Evolutionary conservation across 78 protist genomes (phyloP), one percentile per base, ranked within the genome.

Genomic region (Dictyostelium citrinum): DNA sequence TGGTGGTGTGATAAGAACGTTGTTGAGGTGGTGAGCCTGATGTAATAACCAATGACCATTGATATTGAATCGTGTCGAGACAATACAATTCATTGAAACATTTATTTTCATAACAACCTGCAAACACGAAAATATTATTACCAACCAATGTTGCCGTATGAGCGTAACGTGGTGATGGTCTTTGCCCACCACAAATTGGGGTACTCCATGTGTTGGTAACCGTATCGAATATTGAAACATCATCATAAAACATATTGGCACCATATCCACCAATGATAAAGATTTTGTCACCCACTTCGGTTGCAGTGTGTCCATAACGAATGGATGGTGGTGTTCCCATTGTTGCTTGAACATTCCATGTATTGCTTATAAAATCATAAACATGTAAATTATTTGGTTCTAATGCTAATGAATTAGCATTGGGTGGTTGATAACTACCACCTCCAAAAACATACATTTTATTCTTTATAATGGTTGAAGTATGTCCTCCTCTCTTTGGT

Each of bases 401-500:
- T 12, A 55, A 55, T 33, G 35, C 58, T 22, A 80, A 80, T 33
- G 81, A 80, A 80, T 43, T 80, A 3, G 60, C 37, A 24, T 24
- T n/a, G 12, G 43, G 31, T 33, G 24, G n/a, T 58, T 39, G 46
- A 76, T 85, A 85, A 43, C 58, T 43, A 17, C 92, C 79, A 7
- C 93, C 93, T 31, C 93, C 93, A 88, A 78, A 86, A 29, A 88
- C 84, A 67, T 88, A 88, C 27, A 88, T 49, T 45, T 68, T 79
- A 41, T 76, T 49, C 35, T 82, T 82, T 33, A 88, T 79, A 14
- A 88, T 46, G 0, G 79, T 33, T 14, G 85, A 11, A 3, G 75
- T 78, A 78, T 88, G 93, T 12, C 93, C 93, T 2, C 86, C 93
- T 46, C 86, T 58, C 22, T 43, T 35, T 35, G 77, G 77, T 11